Conservation (phyloP, 345 rosid genomes). For the Kandelia obovata region DNA sequence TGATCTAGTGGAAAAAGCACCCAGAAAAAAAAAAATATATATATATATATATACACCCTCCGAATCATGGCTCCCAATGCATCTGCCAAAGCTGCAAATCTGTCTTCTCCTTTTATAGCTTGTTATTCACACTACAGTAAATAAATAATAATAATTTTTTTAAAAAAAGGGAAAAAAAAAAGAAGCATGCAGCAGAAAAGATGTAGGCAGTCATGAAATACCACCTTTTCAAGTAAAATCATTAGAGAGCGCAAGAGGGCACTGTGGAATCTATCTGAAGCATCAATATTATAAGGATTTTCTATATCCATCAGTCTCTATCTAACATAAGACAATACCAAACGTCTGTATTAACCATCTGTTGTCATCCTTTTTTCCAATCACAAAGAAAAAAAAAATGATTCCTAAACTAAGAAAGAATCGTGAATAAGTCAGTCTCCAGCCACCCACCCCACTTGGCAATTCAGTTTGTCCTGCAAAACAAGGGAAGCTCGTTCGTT, state of each 20-base stretch:
- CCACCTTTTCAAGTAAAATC: slow-evolving; percentile 43
- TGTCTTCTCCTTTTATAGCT: slow-evolving; percentile 28
- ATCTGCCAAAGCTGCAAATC: slow-evolving; percentile 31
- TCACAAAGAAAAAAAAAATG: slow-evolving; percentile 32
- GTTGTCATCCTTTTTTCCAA: slow-evolving; percentile 26
- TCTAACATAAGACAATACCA: neutral
- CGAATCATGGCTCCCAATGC: slow-evolving; percentile 25
- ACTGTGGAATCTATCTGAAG: slow-evolving; percentile 27
- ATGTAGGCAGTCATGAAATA: slow-evolving; percentile 28
- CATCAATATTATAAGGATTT: slow-evolving; percentile 14
- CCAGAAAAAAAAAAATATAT: slow-evolving; percentile 2
- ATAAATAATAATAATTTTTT: neutral
- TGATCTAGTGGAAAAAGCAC: neutral
- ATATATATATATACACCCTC: neutral
- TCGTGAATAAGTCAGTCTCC: slow-evolving; percentile 41
- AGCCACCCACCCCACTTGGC: slow-evolving; percentile 39
- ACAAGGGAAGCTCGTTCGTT: slow-evolving; percentile 11
- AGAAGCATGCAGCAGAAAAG: neutral
- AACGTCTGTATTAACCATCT: slow-evolving; percentile 28
- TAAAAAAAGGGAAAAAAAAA: neutral
- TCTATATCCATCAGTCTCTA: neutral
- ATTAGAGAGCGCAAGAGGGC: slow-evolving; percentile 24
- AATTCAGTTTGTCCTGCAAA: slow-evolving; percentile 46
- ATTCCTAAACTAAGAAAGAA: slow-evolving; percentile 43
- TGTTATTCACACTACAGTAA: slow-evolving; percentile 22